Percentiles rank a stretch among this genome's conserved stretches.
Evolutionary conservation across 805 yeast genomes (phyloP).

Genomic region (Candida peoriensis): DNA sequence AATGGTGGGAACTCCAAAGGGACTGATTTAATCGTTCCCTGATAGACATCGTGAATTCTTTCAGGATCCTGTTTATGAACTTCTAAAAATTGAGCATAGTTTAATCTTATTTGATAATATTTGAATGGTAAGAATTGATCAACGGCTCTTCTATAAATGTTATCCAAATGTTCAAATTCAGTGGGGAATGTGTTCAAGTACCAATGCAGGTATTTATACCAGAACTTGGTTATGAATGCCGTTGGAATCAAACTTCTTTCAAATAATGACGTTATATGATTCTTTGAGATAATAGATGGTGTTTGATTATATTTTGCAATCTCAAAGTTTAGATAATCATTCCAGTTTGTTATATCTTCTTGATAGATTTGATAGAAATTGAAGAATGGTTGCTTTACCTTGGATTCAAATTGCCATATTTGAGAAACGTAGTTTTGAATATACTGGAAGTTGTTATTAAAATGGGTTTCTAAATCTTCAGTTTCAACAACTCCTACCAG

Average conservation of each 20-base stretch:
- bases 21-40: slow-evolving; percentile 9
- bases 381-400: slow-evolving; percentile 54
- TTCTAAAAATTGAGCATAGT: slow-evolving; percentile 21
- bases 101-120: slow-evolving; percentile 12
- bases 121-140: slow-evolving; percentile 31
- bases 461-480: slow-evolving; percentile 7
- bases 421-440: slow-evolving; percentile 20
- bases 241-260: slow-evolving; percentile 73
- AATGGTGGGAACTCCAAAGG: slow-evolving; percentile 15
- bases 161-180: slow-evolving; percentile 30
- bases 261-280: slow-evolving; percentile 43
- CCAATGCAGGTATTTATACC: slow-evolving; percentile 67
- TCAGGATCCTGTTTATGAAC: slow-evolving; percentile 8
- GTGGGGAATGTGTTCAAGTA: slow-evolving; percentile 28
- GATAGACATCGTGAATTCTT: slow-evolving; percentile 17
- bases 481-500: slow-evolving; percentile 20
- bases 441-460: slow-evolving; percentile 11
- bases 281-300: slow-evolving; percentile 13
- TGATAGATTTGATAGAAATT: slow-evolving; percentile 40
- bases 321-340: slow-evolving; percentile 53
- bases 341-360: slow-evolving; percentile 52
- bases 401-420: slow-evolving; percentile 71
- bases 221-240: slow-evolving; percentile 52
- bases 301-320: slow-evolving; percentile 26
- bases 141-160: slow-evolving; percentile 48